These are phyloP conservation scores for Symmetrospora coprosmae DNA, from an alignment of 768 basidiomycete species.

Conservation along the genomic window DNA sequence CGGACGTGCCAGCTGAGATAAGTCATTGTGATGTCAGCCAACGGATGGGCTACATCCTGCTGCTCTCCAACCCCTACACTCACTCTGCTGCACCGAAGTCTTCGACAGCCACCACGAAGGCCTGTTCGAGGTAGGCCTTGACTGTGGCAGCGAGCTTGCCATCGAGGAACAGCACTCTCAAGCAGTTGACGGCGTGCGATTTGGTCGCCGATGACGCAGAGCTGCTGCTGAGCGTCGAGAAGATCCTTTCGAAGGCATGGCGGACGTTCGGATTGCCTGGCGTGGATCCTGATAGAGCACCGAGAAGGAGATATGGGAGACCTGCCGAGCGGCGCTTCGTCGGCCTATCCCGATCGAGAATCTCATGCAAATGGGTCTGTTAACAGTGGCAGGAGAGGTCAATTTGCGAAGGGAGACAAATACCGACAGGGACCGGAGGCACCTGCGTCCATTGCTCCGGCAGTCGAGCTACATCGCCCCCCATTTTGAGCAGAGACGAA, in stretches of 20 bases:
- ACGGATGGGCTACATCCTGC: not conserved
- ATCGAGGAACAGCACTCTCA: slow-evolving; percentile 20
- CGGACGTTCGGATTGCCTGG: not conserved
- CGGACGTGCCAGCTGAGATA: slow-evolving; percentile 20
- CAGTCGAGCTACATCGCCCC: not conserved
- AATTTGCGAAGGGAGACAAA: not conserved
- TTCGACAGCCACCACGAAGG: slow-evolving; percentile 13
- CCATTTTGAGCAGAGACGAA: not conserved
- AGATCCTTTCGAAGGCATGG: not conserved
- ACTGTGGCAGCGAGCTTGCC: not conserved
- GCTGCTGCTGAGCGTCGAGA: not conserved
- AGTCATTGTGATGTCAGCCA: not conserved
- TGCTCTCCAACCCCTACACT: not conserved
- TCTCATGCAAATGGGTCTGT: not conserved
- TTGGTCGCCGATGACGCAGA: not conserved
- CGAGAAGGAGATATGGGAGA: slow-evolving; percentile 14
- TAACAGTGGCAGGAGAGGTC: not conserved
- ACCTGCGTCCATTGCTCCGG: not conserved
- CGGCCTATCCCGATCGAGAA: not conserved
- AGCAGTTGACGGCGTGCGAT: slow-evolving; percentile 12
- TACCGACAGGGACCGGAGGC: not conserved
- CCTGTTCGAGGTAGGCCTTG: not conserved
- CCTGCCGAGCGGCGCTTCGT: slow-evolving; percentile 11
- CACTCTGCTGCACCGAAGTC: slow-evolving; percentile 2
- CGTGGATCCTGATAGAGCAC: not conserved